Conservation (phyloP, 1,139 yeast species). For the Geotrichum citri-aurantii region DNA sequence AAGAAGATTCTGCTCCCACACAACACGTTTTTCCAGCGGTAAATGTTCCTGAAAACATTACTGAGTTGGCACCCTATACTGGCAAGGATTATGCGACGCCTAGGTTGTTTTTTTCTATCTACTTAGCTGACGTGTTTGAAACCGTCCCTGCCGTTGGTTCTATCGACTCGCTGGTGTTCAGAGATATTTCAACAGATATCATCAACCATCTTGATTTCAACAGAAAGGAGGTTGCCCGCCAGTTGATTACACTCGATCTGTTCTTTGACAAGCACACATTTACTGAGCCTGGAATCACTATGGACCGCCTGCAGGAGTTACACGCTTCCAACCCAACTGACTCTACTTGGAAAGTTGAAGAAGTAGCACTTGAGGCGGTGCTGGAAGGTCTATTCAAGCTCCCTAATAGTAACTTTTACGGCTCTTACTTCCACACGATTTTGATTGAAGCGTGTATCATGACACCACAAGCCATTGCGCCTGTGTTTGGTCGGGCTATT, state of each 20-base stretch:
- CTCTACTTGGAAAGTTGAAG: conserved; percentile 85
- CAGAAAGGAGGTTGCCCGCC: conserved; percentile 80
- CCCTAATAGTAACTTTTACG: conserved; percentile 39
- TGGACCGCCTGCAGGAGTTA: conserved; percentile 58
- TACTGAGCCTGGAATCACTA: conserved; percentile 77
- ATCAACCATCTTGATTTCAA: conserved; percentile 81
- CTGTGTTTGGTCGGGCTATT: conserved; percentile 90
- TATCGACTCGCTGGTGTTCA: conserved; percentile 57
- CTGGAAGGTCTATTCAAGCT: conserved; percentile 71
- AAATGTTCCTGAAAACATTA: conserved; percentile 28
- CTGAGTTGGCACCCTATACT: conserved; percentile 16
- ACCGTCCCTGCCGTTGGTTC: conserved; percentile 68
- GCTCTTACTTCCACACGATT: conserved; percentile 68
- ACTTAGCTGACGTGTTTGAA: conserved; percentile 50
- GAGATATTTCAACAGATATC: conserved; percentile 71
- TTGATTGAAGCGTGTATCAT: conserved; percentile 80
- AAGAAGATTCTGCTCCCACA: conserved; percentile 24
- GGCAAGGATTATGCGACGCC: conserved; percentile 38
- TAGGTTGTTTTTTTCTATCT: conserved; percentile 60
- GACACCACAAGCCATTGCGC: conserved; percentile 89
- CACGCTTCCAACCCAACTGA: conserved; percentile 35
- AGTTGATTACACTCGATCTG: conserved; percentile 66
- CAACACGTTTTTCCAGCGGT: conserved; percentile 40
- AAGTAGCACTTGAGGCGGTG: conserved; percentile 77
- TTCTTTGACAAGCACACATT: conserved; percentile 68